Percentiles rank a stretch among this genome's conserved stretches.
phyloP scores from a whole-genome alignment of 2,329 filamentous ascomycete species.

The Onygenales sp. region DNA sequence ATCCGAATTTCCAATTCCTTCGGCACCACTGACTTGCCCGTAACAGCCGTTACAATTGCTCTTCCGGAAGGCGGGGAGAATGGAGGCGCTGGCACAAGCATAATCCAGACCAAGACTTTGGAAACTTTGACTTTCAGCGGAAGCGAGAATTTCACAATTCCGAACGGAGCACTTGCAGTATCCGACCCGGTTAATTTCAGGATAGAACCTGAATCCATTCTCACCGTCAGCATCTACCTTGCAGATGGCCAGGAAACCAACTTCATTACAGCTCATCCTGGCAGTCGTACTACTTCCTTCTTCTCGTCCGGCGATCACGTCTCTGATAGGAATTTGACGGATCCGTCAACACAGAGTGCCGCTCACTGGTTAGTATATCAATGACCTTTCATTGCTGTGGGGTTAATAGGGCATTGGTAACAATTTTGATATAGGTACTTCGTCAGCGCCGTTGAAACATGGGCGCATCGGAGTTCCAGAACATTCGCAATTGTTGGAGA shows the following conservation, averaged over 20 bases:
- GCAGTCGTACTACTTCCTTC: slow-evolving; percentile 54
- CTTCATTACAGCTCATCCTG: slow-evolving; percentile 55
- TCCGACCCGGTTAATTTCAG: slow-evolving; percentile 53
- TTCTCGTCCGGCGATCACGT: slow-evolving; percentile 51
- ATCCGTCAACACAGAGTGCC: slow-evolving; percentile 24
- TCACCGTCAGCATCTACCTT: slow-evolving; percentile 52
- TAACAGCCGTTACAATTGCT: slow-evolving; percentile 51
- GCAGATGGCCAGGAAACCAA: slow-evolving; percentile 46
- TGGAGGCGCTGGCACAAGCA: slow-evolving; percentile 44
- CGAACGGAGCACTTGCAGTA: slow-evolving; percentile 48
- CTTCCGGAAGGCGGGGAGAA: slow-evolving; percentile 37
- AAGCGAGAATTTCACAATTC: slow-evolving; percentile 40
- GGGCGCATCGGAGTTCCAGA: slow-evolving; percentile 33
- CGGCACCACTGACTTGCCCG: slow-evolving; percentile 49
- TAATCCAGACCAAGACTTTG: slow-evolving; percentile 44
- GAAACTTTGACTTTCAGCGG: slow-evolving; percentile 51
- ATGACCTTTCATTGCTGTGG: background rate
- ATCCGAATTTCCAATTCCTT: slow-evolving; percentile 59
- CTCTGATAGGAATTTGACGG: slow-evolving; percentile 37
- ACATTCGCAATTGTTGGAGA: slow-evolving; percentile 52
- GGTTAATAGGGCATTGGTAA: background rate
- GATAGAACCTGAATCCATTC: slow-evolving; percentile 41
- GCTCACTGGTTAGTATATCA: slow-evolving; percentile 32
- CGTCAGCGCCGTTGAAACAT: slow-evolving; percentile 49
- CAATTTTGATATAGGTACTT: slow-evolving; percentile 42